Percentiles rank a stretch among this genome's conserved stretches.
Evolutionary conservation across 2,329 filamentous ascomycete species (phyloP).

Genomic region (Phoma sp.): DNA sequence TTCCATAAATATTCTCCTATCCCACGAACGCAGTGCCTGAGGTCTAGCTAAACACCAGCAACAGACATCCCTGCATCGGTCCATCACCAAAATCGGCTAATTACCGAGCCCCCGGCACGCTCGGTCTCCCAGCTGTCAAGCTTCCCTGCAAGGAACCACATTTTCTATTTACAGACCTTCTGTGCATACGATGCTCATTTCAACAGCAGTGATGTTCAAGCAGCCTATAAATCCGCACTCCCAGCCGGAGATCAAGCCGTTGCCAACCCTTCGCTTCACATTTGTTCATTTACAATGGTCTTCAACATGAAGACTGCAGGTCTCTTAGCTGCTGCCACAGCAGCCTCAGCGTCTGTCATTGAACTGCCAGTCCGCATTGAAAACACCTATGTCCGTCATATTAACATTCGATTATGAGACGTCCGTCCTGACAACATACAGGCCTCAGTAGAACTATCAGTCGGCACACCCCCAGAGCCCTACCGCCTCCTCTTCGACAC

Average conservation of each 20-base stretch:
- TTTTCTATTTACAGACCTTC: constrained; percentile 1
- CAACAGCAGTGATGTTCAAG: constrained; percentile 1
- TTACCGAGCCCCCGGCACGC: not conserved
- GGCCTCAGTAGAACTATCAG: constrained; percentile 8
- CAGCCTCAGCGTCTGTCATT: constrained; percentile 20
- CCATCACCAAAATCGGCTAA: not conserved
- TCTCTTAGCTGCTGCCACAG: not conserved
- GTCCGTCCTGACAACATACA: not conserved
- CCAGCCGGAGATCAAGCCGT: not conserved
- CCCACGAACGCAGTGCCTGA: not conserved
- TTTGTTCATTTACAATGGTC: not conserved
- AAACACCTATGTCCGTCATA: constrained; percentile 9
- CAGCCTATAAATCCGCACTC: not conserved
- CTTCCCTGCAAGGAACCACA: constrained; percentile 10
- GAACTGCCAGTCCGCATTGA: constrained; percentile 21
- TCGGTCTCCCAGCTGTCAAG: not conserved
- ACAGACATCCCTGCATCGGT: not conserved
- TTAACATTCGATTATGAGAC: no score
- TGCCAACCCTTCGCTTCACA: not conserved
- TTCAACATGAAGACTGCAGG: not conserved
- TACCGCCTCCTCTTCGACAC: constrained; percentile 27
- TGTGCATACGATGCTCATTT: constrained; percentile 15
- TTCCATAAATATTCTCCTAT: not conserved
- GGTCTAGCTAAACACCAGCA: not conserved
- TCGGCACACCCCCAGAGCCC: constrained; percentile 22